Conservation (phyloP, 2,329 filamentous ascomycete genomes). For the Paracoccidioides lutzii region DNA sequence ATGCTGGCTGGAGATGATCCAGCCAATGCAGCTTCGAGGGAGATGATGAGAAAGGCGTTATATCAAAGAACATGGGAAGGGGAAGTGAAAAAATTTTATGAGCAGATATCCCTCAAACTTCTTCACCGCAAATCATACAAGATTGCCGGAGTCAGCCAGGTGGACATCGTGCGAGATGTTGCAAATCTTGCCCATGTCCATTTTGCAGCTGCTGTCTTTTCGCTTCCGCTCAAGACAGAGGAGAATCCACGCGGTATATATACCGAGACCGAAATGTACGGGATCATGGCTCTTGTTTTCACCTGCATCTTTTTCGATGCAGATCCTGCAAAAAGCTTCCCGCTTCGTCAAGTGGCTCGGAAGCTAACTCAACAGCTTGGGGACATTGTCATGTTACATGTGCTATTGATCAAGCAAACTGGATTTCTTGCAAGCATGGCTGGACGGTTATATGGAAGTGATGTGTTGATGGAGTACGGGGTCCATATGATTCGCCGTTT, state of each 20-base stretch:
- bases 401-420: conserved; percentile 25
- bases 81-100: conserved; percentile 12
- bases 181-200: conserved; percentile 16
- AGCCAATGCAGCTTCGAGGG: conserved; percentile 10
- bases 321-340: conserved; percentile 36
- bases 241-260: conserved; percentile 25
- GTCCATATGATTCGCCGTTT: conserved; percentile 44
- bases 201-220: conserved; percentile 16
- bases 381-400: conserved; percentile 28
- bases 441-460: conserved; percentile 17
- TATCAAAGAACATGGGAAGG: conserved; percentile 10
- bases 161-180: conserved; percentile 16
- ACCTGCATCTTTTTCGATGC: conserved; percentile 37
- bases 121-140: conserved; percentile 29
- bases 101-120: conserved; percentile 10
- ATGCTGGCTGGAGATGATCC: conserved; percentile 15
- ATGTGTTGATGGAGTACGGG: conserved; percentile 39
- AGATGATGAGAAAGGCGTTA: conserved; percentile 12
- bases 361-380: conserved; percentile 28
- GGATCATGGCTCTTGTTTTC: conserved; percentile 36
- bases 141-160: conserved; percentile 26
- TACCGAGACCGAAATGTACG: conserved; percentile 43
- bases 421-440: conserved; percentile 22
- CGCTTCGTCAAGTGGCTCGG: conserved; percentile 32
- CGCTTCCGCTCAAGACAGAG: conserved; percentile 14